Conservation (phyloP, 306 rosid genomes). For the Senna siamea region DNA sequence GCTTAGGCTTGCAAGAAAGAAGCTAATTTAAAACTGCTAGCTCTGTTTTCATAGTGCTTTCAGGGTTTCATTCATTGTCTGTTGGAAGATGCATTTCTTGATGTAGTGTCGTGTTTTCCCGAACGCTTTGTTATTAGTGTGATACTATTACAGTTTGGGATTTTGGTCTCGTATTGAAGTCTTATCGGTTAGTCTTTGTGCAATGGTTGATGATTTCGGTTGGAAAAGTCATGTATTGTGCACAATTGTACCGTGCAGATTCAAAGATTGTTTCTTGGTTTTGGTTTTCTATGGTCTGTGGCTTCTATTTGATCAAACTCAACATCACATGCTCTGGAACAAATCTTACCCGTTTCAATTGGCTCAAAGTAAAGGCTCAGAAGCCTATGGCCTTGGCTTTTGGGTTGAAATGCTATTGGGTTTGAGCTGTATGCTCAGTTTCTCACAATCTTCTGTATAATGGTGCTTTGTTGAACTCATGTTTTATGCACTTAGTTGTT, state of each 20-base stretch:
- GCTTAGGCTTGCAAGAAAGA: slow-evolving; percentile 28
- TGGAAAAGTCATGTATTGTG: slow-evolving; percentile 54
- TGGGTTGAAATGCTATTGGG: slow-evolving; percentile 49
- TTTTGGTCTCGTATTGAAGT: slow-evolving; percentile 30
- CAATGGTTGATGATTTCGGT: slow-evolving; percentile 67
- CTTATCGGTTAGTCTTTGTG: slow-evolving; percentile 39
- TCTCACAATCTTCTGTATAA: slow-evolving; percentile 47
- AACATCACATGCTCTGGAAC: slow-evolving; percentile 47
- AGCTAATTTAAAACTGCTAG: slow-evolving; percentile 30
- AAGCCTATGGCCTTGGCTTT: slow-evolving; percentile 48
- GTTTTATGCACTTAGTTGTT: slow-evolving; percentile 53
- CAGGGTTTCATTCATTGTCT: slow-evolving; percentile 38
- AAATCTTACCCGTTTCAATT: slow-evolving; percentile 49
- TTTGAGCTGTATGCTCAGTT: slow-evolving; percentile 49
- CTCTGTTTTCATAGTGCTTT: slow-evolving; percentile 17
- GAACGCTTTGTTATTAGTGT: slow-evolving; percentile 38
- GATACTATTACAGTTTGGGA: slow-evolving; percentile 35
- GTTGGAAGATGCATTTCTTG: slow-evolving; percentile 38
- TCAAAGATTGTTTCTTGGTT: slow-evolving; percentile 50
- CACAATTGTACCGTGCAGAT: slow-evolving; percentile 59
- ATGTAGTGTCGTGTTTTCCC: slow-evolving; percentile 12
- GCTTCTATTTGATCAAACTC: slow-evolving; percentile 61
- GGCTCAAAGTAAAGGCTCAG: slow-evolving; percentile 57
- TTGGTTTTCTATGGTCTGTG: slow-evolving; percentile 48
- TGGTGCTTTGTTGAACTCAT: slow-evolving; percentile 49